Evolutionary conservation across 2,329 filamentous ascomycete genomes (phyloP).

Genomic region (Phoma sp.): DNA sequence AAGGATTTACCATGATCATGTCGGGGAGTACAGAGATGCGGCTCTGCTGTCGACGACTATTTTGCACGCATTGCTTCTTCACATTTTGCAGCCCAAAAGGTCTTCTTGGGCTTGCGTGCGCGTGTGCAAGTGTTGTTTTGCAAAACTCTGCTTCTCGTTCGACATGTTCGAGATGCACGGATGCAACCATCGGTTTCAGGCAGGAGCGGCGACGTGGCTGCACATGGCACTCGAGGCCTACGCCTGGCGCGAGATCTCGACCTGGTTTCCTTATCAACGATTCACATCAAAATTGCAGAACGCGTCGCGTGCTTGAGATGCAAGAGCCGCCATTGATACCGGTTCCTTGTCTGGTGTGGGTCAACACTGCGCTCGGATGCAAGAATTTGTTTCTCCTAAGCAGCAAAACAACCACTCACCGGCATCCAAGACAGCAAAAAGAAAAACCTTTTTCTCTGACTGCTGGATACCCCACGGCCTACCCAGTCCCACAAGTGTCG

Average conservation of each 20-base stretch:
- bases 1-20: not conserved
- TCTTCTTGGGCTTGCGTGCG: not conserved
- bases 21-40: constrained; percentile 3
- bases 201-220: not conserved
- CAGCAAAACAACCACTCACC: not conserved
- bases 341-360: not conserved
- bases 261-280: not conserved
- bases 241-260: not conserved
- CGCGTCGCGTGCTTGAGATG: too few species aligned
- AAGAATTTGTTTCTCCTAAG: too few species aligned
- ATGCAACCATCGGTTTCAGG: not conserved
- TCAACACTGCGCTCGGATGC: too few species aligned
- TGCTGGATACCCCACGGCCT: not conserved
- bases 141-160: not conserved
- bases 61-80: not conserved
- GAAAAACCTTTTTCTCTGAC: not conserved
- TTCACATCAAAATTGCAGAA: too few species aligned
- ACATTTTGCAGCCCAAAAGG: not conserved
- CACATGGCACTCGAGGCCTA: not conserved
- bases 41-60: constrained; percentile 1
- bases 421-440: not conserved
- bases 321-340: not conserved
- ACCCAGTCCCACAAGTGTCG: constrained; percentile 2
- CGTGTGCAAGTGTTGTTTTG: not conserved
- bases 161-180: not conserved